Evolutionary conservation across 176 grass and related monocot genomes (phyloP).

Genomic region (Raddia guianensis): DNA sequence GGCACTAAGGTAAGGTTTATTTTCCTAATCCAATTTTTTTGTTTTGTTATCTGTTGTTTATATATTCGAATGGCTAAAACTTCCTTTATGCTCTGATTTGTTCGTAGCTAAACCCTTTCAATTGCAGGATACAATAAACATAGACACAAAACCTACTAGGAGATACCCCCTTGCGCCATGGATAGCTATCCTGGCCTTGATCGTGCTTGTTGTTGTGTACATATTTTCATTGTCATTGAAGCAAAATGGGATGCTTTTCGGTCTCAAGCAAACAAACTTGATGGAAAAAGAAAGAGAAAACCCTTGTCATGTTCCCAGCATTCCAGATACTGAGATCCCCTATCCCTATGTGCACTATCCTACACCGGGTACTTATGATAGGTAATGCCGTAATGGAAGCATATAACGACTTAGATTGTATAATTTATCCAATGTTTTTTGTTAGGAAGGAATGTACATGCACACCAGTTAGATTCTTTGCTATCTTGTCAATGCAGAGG

Average conservation of each 20-base stretch:
- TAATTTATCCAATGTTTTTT: not conserved
- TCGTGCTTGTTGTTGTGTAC: slow-evolving; percentile 66
- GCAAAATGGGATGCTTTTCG: slow-evolving; percentile 73
- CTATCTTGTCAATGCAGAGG: slow-evolving; percentile 98
- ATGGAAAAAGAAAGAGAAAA: slow-evolving; percentile 53
- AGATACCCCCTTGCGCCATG: slow-evolving; percentile 65
- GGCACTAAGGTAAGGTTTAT: slow-evolving; percentile 24
- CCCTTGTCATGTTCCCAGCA: slow-evolving; percentile 49
- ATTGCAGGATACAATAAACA: slow-evolving; percentile 51
- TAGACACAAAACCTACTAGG: slow-evolving; percentile 56
- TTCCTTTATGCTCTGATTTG: not conserved
- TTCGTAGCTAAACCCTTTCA: not conserved
- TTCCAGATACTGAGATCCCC: slow-evolving; percentile 56
- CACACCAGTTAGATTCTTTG: slow-evolving; percentile 84
- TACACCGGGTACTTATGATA: slow-evolving; percentile 70
- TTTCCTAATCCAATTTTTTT: not conserved
- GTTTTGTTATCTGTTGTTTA: not conserved
- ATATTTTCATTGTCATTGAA: slow-evolving; percentile 78
- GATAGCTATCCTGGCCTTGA: slow-evolving; percentile 69
- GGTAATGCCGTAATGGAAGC: slow-evolving; percentile 45
- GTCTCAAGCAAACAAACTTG: slow-evolving; percentile 56
- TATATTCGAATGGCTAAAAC: not conserved
- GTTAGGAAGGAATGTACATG: slow-evolving; percentile 85
- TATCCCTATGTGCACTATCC: slow-evolving; percentile 81
- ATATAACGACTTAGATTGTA: too few species aligned